These are phyloP conservation scores for Irpex lacteus DNA, from an alignment of 1,284 basidiomycete genomes.

Conservation along the genomic window DNA sequence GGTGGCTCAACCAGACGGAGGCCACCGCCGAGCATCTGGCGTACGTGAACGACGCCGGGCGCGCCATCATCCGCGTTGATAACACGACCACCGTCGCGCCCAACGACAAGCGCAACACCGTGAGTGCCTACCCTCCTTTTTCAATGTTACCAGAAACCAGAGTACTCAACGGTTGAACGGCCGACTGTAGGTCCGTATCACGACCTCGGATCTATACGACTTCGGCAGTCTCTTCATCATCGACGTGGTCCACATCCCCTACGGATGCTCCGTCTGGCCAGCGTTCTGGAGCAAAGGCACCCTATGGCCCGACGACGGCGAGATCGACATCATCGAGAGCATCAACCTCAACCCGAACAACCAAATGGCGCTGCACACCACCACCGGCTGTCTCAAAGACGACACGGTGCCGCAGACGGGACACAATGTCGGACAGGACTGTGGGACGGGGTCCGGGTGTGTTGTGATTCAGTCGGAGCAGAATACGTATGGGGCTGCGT, in stretches of 20 bases:
- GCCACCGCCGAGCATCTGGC: conserved; percentile 46
- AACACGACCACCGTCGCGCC: conserved; percentile 46
- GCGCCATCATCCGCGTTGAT: conserved; percentile 61
- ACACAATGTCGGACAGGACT: conserved; percentile 35
- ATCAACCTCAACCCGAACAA: conserved; percentile 38
- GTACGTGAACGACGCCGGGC: conserved; percentile 50
- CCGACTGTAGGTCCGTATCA: conserved; percentile 45
- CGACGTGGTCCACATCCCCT: conserved; percentile 46
- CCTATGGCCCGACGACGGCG: conserved; percentile 49
- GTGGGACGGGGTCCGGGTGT: conserved; percentile 57
- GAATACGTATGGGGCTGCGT: conserved; percentile 58
- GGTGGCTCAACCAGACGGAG: conserved; percentile 42
- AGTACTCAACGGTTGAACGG: not conserved
- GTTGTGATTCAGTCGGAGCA: conserved; percentile 54
- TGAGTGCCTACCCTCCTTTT: conserved; percentile 31
- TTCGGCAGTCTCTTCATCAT: conserved; percentile 47
- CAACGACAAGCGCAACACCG: conserved; percentile 53
- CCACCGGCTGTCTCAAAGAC: conserved; percentile 31
- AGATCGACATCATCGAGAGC: conserved; percentile 51
- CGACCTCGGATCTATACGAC: conserved; percentile 47
- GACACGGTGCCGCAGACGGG: conserved; percentile 26
- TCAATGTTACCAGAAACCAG: not conserved
- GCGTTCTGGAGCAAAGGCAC: conserved; percentile 40
- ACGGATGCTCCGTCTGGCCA: conserved; percentile 62
- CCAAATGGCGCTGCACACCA: conserved; percentile 62